Evolutionary conservation across 257 asterid species (phyloP).

Genomic region (Capsicum pubescens): DNA sequence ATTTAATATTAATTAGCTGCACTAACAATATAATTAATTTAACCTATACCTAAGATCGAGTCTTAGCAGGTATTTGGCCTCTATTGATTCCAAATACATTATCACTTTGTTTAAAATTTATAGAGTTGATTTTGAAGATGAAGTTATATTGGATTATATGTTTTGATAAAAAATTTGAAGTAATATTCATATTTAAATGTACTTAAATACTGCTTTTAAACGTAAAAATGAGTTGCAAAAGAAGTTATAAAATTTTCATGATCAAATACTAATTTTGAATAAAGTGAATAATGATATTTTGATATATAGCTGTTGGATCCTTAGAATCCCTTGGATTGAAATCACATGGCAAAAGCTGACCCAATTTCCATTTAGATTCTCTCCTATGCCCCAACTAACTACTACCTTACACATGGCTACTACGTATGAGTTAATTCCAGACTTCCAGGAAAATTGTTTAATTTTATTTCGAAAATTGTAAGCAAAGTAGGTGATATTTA

Average conservation of each 20-base stretch:
- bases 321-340: conserved; percentile 13
- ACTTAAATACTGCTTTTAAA: too few relatives aligned
- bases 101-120: background rate
- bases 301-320: background rate
- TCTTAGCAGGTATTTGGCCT: background rate
- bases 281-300: too few relatives aligned
- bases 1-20: background rate
- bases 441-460: too few relatives aligned
- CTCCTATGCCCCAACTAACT: conserved; percentile 6
- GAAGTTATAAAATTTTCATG: too few relatives aligned
- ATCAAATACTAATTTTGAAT: too few relatives aligned
- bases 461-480: too few relatives aligned
- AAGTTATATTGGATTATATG: too few relatives aligned
- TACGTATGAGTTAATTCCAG: background rate
- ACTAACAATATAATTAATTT: background rate
- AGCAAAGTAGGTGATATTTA: too few relatives aligned
- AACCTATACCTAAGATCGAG: background rate
- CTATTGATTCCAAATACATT: background rate
- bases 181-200: too few relatives aligned
- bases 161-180: too few relatives aligned
- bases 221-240: too few relatives aligned
- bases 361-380: conserved; percentile 24
- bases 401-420: background rate
- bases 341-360: conserved; percentile 28
- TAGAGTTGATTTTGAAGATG: background rate